Evolutionary conservation across 2,329 filamentous ascomycete species (phyloP), one percentile per base, ranked within the genome.

Genomic region (Diaporthe batatas): DNA sequence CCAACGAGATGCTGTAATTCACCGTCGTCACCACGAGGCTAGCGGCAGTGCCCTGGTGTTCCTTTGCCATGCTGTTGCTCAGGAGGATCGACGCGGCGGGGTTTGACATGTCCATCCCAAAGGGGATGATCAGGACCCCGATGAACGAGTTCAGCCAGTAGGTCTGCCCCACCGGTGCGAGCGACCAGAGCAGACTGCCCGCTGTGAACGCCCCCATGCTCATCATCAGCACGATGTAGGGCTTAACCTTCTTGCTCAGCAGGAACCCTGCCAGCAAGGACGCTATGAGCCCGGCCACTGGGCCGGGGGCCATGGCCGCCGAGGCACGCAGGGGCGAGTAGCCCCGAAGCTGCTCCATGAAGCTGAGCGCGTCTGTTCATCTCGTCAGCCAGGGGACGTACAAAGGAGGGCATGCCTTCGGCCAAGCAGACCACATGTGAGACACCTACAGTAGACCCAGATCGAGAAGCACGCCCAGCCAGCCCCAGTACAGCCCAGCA

Each of bases 91-190:
- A 91, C 0, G 88, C 89, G 0, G 90, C 88, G 0, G 91, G 91
- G 76, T 91, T 91, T 2, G 85, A 89, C 85, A 92, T 91, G 78
- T 93, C 90, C 87, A 92, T 91, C 2, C 90, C 90, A 76, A 87
- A 91, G 0, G 89, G 87, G 80, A 89, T 89, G 58, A 93, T 77
- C 3, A 92, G 32, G 6, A 89, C 83, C 3, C 84, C 84, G 12
- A 91, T 84, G 77, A 93, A 93, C 0, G 87, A 84, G 74, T 91
- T 88, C 23, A 83, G 84, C 91, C 91, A 93, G 81, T 93, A 93
- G 0, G 82, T 86, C 78, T 92, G 89, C 6, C 85, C 76, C 0
- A 86, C 81, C 0, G 90, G 89, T 2, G 86, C 83, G 12, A 84
- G 84, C 12, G 83, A 84, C 34, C 84, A 83, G 8, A 89, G 76